A percentile compares a stretch with the other conserved stretches of the same genome.
phyloP scores from a whole-genome alignment of 1,284 basidiomycete genomes.

The Fomitopsis palustris region DNA sequence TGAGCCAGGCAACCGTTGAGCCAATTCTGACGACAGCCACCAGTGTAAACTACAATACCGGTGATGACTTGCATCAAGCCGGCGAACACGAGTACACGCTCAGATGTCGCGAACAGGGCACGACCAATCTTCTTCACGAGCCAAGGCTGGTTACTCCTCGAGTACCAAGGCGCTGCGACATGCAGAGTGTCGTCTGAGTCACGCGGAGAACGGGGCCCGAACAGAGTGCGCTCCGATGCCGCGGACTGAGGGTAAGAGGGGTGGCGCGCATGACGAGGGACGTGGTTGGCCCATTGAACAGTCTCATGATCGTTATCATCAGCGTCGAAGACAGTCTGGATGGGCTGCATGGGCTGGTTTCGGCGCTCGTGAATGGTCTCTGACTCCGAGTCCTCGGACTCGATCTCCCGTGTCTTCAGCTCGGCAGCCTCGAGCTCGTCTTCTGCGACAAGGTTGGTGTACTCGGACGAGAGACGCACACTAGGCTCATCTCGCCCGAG shows the following conservation, averaged over 20 bases:
- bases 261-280: conserved; percentile 30
- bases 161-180: conserved; percentile 20
- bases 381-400: conserved; percentile 11
- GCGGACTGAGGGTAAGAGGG: conserved; percentile 34
- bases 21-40: conserved; percentile 75
- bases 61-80: conserved; percentile 64
- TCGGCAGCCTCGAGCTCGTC: conserved; percentile 49
- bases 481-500: conserved; percentile 40
- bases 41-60: conserved; percentile 78
- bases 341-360: conserved; percentile 21
- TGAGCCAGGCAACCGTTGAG: conserved; percentile 88
- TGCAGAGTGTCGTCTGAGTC: conserved; percentile 71
- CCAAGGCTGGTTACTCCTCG: conserved; percentile 10
- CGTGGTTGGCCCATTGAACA: conserved; percentile 34
- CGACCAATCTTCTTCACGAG: conserved; percentile 40
- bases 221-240: conserved; percentile 53
- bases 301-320: conserved; percentile 33
- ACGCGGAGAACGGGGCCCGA: conserved; percentile 40
- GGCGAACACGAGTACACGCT: conserved; percentile 64
- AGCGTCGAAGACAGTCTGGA: conserved; percentile 30
- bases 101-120: conserved; percentile 47
- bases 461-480: conserved; percentile 31
- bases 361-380: conserved; percentile 18
- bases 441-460: conserved; percentile 50
- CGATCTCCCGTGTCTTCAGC: conserved; percentile 27